Evolutionary conservation across 192 early-diverging fungal genomes (phyloP), one percentile per base, ranked within the genome.

Genomic region (Coemansia sp.): DNA sequence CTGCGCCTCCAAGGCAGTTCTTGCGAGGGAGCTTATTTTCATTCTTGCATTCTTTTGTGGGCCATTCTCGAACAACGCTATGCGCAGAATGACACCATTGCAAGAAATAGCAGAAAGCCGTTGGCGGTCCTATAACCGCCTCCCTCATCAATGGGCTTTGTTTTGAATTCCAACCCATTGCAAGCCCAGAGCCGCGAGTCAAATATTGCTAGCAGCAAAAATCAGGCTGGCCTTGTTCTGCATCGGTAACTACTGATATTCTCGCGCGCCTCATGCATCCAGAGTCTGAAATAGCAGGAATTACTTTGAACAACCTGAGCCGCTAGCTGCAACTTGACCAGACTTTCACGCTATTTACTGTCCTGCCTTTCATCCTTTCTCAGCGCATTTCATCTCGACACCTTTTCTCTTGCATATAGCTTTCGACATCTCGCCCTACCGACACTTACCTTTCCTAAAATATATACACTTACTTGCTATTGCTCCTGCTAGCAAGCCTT

Each of bases 381-480:
- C 56, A 58, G 32, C 41, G 41, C 56, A 58, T 34, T 58, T 58
- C 56, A 58, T 58, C 56, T 41, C 41, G 56, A 58, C 56, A 41
- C 28, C n/a, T 58, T 56, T 38, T 24, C 34, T 30, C 44, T 49
- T 60, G 49, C 49, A 52, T 52, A 18, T 62, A 44, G 38, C 38
- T 1, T 44, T 44, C 38, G 38, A 44, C 38, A 44, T 44, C 38
- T 30, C 27, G 44, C 58, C 26, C 30, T n/a, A 21, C 7, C 26
- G 7, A 59, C 19, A 25, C 26, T 47, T n/a, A n/a, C 59, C 18
- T 18, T 28, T 19, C 7, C 23, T 65, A 23, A 3, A 3, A 50
- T 58, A 51, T 54, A 49, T 62, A 22, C 49, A 23, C 60, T 58
- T 54, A 10, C 26, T 25, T 54, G 58, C 54, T 60, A 19, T 23